Base-by-base conservation (phyloP, 2,329 filamentous ascomycete genomes). In the Endoconidiophora laricicola region DNA sequence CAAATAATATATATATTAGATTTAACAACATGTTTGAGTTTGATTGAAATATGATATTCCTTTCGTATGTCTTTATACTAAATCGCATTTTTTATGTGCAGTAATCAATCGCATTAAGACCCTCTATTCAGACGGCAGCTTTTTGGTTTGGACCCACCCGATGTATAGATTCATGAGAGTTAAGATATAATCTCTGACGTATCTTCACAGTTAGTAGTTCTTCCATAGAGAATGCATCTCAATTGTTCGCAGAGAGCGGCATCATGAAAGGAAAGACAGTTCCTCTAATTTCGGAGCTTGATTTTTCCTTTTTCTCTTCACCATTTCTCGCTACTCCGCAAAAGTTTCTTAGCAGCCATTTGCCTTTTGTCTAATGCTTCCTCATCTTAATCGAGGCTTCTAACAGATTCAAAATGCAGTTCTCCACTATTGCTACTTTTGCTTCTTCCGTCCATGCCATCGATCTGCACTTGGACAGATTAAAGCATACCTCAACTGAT, bases 221-320 rank as follows among this genome's bases (percentile, higher is more conserved):
- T 33, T 33, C 29, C 7, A 33, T 33, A 12, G 29, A 33, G 45
- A 20, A 46, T 56, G 52, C 41, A 46, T 57, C 55, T 57, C 57
- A 55, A 44, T 45, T 47, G n/a, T n/a, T 3, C 9, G 46, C 44
- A 57, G 36, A 54, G 60, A 59, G 59, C 60, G 58, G 60, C 16
- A 41, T 24, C 18, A 45, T 45, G 39, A 49, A 46, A 22, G 23
- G 16, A 9, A 29, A 20, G 36, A 47, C 6, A 37, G 26, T 20
- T 48, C 39, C 46, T 7, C 3, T 9, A 39, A 33, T 16, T 48
- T 18, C 14, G n/a, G 23, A 22, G 4, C 23, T 26, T 9, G 16
- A 10, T 22, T 46, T 4, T 46, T 43, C 42, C 39, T 36, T 41
- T 29, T 48, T 36, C 18, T 41, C 36, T 26, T 24, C 36, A 48